These are phyloP conservation scores for Leccinum colubrinum DNA, from an alignment of 1,284 basidiomycete species.

Conservation along the genomic window DNA sequence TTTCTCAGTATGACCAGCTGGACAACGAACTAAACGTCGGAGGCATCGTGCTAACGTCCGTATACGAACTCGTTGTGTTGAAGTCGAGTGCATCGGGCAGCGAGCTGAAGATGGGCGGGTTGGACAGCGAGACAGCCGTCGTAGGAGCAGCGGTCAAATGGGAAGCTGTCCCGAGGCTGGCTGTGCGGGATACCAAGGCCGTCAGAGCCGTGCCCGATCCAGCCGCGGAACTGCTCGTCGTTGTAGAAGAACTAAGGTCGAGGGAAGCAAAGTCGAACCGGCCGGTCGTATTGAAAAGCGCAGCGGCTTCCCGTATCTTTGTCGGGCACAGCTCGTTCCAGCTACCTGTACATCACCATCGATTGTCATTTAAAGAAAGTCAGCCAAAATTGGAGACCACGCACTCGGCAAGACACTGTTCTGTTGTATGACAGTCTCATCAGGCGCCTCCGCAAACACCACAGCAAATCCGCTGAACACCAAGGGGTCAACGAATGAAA, in stretches of 20 bases:
- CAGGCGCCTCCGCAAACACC: constrained; percentile 25
- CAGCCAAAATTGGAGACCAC: neutral
- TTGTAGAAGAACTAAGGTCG: constrained; percentile 1
- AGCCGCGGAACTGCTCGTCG: neutral
- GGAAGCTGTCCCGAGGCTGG: neutral
- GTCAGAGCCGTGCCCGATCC: neutral
- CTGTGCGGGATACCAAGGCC: neutral
- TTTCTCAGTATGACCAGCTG: constrained; percentile 1
- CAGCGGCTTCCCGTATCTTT: constrained; percentile 15
- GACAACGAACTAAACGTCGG: constrained; percentile 14
- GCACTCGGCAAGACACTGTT: constrained; percentile 19
- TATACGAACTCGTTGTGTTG: constrained; percentile 4
- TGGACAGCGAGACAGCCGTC: neutral
- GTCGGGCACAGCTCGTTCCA: constrained; percentile 23
- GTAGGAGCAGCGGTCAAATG: neutral
- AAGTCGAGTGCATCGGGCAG: neutral
- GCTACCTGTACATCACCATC: constrained; percentile 6
- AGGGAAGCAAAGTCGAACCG: constrained; percentile 18
- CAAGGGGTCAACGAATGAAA: constrained; percentile 4
- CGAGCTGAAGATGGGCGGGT: neutral
- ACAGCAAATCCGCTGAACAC: constrained; percentile 17
- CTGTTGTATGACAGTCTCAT: constrained; percentile 20
- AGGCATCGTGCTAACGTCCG: constrained; percentile 19
- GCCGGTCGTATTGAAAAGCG: constrained; percentile 17
- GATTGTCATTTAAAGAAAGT: neutral